Evolutionary conservation across 257 asterid species (phyloP).

Genomic region (Solanum rostratum): DNA sequence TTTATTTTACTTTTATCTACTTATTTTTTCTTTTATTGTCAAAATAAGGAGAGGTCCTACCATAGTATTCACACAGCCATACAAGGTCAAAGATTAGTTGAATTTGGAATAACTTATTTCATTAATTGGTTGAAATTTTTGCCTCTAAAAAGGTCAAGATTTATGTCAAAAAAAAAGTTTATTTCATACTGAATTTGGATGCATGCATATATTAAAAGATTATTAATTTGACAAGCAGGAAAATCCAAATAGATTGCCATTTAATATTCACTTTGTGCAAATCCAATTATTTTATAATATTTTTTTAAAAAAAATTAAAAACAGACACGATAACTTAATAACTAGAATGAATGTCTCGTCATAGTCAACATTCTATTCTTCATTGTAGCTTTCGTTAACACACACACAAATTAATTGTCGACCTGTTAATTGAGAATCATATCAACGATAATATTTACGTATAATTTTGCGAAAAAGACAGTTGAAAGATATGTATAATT

Average conservation of each 20-base stretch:
- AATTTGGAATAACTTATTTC: not conserved
- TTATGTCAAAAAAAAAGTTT: not conserved
- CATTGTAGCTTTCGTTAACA: not conserved
- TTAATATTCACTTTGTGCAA: not conserved
- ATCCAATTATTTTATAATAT: not conserved
- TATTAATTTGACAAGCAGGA: not conserved
- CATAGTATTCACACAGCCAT: not conserved
- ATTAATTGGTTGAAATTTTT: not conserved
- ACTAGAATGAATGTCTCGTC: not conserved
- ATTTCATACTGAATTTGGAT: not conserved
- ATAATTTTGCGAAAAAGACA: not conserved
- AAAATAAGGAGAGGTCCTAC: not conserved
- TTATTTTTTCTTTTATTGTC: not conserved
- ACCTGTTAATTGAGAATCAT: too few relatives aligned
- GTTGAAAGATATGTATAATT: not conserved
- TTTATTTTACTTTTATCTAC: not conserved
- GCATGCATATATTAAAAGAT: not conserved
- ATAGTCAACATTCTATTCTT: not conserved
- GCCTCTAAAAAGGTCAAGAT: not conserved
- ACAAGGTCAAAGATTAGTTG: not conserved
- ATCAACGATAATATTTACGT: not conserved
- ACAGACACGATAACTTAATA: not conserved
- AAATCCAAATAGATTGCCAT: not conserved
- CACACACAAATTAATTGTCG: accelerated
- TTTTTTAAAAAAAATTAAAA: too few relatives aligned